Base-by-base conservation (phyloP, 345 rosid species). In the Eutrema japonicum region DNA sequence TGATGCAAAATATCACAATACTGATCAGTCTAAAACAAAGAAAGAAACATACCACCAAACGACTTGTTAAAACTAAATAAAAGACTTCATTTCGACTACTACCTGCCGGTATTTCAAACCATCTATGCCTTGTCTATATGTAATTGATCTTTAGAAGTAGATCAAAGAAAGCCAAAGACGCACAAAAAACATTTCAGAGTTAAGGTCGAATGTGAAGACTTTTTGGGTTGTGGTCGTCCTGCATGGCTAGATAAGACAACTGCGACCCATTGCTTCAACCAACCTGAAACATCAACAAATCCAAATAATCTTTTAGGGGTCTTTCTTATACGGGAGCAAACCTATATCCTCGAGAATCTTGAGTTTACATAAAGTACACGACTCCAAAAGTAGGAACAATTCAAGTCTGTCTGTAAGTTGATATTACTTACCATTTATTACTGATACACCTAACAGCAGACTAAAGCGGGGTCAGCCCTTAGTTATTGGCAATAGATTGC, bases 401-500 rank as follows among this genome's bases (percentile, higher is more conserved):
- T 74, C 37, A 38, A 66, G 59, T 41, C 13, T 30, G 45, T 58
- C 40, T 7, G 4, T 51, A 51, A 42, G 68, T 48, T 52, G 42
- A 62, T 11, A 30, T 41, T 43, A 27, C 70, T 48, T 55, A 66
- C 76, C 77, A 59, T 85, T 91, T 78, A 88, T 89, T 89, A 84
- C 67, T 65, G 72, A 45, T 48, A 81, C 80, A 49, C 67, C 77
- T 70, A 68, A 68, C 54, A 62, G 65, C 38, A 53, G 42, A 57
- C 64, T 27, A 70, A 53, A 58, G 38, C 30, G 46, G 55, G 6
- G 35, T n/a, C 37, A 4, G 59, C 58, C 82, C 73, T 54, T 65
- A 8, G 72, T 82, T 80, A 89, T 80, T 79, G 89, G 86, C 97
- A 92, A 81, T 92, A 92, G 45, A 92, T 89, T 68, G 88, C 90